Percentiles rank a stretch among this genome's conserved stretches.
These are phyloP conservation scores for Aquilaria yunnanensis DNA, from an alignment of 345 rosid genomes.

Conservation along the genomic window DNA sequence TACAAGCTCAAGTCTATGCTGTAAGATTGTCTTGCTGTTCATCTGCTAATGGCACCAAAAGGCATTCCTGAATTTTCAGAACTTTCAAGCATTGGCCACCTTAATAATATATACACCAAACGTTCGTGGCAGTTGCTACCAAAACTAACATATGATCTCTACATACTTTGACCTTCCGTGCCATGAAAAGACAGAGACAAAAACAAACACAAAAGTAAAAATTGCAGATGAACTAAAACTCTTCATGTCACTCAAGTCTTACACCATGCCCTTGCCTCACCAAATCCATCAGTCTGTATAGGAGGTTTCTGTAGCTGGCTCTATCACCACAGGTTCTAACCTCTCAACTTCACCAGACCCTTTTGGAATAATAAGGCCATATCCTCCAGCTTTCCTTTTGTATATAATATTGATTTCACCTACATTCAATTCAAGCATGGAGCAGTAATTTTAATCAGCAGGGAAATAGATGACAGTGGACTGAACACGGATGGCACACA, in stretches of 20 bases:
- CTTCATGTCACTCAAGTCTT: not conserved
- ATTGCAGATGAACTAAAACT: slow-evolving; percentile 6
- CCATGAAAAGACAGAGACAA: not conserved
- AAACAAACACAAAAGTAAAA: not conserved
- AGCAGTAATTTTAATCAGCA: not conserved
- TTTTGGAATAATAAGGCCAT: slow-evolving; percentile 83
- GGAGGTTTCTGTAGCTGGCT: slow-evolving; percentile 48
- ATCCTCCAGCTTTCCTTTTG: slow-evolving; percentile 85
- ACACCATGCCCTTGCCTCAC: slow-evolving; percentile 2
- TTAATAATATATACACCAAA: slow-evolving; percentile 5
- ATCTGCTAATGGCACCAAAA: not conserved
- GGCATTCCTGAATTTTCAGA: not conserved
- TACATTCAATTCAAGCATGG: slow-evolving; percentile 22
- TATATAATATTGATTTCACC: slow-evolving; percentile 89
- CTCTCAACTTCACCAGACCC: slow-evolving; percentile 49
- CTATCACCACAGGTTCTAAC: slow-evolving; percentile 51
- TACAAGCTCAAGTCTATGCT: no score
- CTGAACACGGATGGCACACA: slow-evolving; percentile 3
- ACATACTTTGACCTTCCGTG: slow-evolving; percentile 8
- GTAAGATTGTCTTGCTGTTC: no score
- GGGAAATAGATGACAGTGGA: not conserved
- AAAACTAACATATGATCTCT: slow-evolving; percentile 5
- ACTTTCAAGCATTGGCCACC: slow-evolving; percentile 5
- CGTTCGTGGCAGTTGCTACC: slow-evolving; percentile 3
- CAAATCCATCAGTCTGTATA: slow-evolving; percentile 29